Base-by-base conservation (phyloP, 768 basidiomycete genomes). In the Collybia mongolica region DNA sequence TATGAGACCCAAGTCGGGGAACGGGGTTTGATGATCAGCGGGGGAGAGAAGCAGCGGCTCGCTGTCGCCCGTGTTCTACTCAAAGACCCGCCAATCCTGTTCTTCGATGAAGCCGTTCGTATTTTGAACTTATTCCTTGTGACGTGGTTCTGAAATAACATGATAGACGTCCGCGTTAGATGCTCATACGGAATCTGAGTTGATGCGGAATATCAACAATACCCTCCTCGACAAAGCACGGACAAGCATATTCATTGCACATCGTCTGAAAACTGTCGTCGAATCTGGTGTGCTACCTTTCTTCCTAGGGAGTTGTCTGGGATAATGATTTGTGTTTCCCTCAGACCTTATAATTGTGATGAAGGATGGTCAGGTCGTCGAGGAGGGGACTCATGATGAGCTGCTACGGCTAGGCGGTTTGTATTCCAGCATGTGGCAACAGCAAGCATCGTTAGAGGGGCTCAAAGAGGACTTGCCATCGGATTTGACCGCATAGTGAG, bases 181-280 rank as follows among this genome's bases (percentile, higher is more conserved):
- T 62, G 90, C 93, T 1, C 90, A 92, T 59, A 98, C 97, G 0
- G 97, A 99, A 65, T 80, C 85, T 2, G 95, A 97, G 65, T 73
- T 99, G 38, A 98, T 98, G 94, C 79, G 83, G 60, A 97, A 96
- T 61, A 90, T 99, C 69, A 89, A 98, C 59, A 73, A 68, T 17
- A 84, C 83, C 0, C 72, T 98, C 28, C 70, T 88, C 28, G 83
- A 88, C 55, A 86, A 88, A 57, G 75, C 81, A 3, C 81, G 94
- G 39, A 99, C 97, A 23, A 94, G 92, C 54, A 90, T 99, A 54
- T 99, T 99, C 63, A 95, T 99, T 52, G 97, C 97, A 0, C 97
- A 99, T 67, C 78, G 91, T 45, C 69, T 99, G 39, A 82, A 92
- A 37, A 96, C 93, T 0, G 82, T 97, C 17, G 84, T 93, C 20